phyloP scores from a whole-genome alignment of 805 yeast species.

The Metschnikowia kunwiensis region DNA sequence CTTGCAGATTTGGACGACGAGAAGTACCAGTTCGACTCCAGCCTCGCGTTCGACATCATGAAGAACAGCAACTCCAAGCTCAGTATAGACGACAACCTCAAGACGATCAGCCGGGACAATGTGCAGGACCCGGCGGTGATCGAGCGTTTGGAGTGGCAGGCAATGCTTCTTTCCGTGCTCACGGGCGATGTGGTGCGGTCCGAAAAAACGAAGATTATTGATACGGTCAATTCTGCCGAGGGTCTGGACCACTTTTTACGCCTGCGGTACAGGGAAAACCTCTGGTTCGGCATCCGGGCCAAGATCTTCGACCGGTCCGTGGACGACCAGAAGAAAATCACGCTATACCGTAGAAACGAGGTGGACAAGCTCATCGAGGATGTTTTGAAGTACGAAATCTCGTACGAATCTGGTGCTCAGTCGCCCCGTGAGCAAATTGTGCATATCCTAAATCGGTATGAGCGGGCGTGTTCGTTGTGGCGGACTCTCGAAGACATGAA shows the following conservation, averaged over 20 bases:
- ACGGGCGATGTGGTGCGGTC: slow-evolving; percentile 93
- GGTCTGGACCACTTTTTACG: slow-evolving; percentile 48
- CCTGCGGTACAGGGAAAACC: slow-evolving; percentile 59
- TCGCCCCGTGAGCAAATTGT: slow-evolving; percentile 49
- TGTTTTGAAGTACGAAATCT: slow-evolving; percentile 59
- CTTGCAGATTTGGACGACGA: slow-evolving; percentile 43
- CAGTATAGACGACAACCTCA: slow-evolving; percentile 33
- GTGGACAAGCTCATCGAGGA: slow-evolving; percentile 74
- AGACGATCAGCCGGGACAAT: slow-evolving; percentile 35
- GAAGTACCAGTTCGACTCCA: slow-evolving; percentile 48
- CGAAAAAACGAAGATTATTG: slow-evolving; percentile 76
- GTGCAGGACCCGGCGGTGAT: slow-evolving; percentile 48
- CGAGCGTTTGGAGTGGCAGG: slow-evolving; percentile 93
- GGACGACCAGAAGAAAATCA: slow-evolving; percentile 70
- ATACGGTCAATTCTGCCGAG: slow-evolving; percentile 38
- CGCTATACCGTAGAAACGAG: slow-evolving; percentile 64
- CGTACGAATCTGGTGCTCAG: slow-evolving; percentile 32
- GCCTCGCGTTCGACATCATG: slow-evolving; percentile 35
- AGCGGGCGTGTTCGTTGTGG: slow-evolving; percentile 74
- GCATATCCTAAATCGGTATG: slow-evolving; percentile 56
- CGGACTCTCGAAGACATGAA: slow-evolving; percentile 74
- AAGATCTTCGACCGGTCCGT: slow-evolving; percentile 76
- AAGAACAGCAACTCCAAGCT: slow-evolving; percentile 23
- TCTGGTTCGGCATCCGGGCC: slow-evolving; percentile 88
- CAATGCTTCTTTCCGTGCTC: slow-evolving; percentile 83